Evolutionary conservation across 179 eudicot genomes (phyloP).

Genomic region (Camellia oleifera): DNA sequence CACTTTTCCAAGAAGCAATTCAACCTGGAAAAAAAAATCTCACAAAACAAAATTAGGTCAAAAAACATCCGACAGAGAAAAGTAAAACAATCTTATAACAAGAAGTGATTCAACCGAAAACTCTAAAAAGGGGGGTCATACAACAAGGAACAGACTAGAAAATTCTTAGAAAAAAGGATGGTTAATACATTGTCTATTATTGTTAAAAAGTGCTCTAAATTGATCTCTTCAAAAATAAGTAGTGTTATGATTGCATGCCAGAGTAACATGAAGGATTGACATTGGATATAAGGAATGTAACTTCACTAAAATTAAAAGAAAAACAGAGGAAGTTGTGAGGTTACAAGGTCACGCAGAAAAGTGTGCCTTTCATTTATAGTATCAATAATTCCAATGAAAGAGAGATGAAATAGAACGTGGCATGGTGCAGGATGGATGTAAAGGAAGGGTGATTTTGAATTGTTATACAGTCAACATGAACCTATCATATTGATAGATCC

Average conservation of each 20-base stretch:
- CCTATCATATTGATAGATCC: not conserved
- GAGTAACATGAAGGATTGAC: not conserved
- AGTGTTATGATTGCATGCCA: not conserved
- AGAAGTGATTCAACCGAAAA: not conserved
- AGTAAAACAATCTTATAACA: not conserved
- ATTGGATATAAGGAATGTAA: not conserved
- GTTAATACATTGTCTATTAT: not conserved
- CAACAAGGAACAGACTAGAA: not conserved
- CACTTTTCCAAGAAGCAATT: conserved; percentile 93
- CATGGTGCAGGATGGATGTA: not conserved
- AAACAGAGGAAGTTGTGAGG: not conserved
- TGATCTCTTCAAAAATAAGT: not conserved
- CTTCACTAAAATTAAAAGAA: not conserved
- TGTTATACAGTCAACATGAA: not conserved
- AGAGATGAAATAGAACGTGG: not conserved
- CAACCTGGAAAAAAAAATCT: conserved; percentile 55
- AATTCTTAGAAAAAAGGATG: not conserved
- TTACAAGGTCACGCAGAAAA: not conserved
- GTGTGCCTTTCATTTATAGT: not conserved
- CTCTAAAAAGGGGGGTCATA: not conserved
- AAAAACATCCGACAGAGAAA: not conserved
- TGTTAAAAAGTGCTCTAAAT: conserved; percentile 3
- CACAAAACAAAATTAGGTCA: not conserved
- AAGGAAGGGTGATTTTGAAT: not conserved
- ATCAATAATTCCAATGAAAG: not conserved